Evolutionary conservation across 2,329 filamentous ascomycete genomes (phyloP).

Genomic region (Sclerotiophoma versabilis): DNA sequence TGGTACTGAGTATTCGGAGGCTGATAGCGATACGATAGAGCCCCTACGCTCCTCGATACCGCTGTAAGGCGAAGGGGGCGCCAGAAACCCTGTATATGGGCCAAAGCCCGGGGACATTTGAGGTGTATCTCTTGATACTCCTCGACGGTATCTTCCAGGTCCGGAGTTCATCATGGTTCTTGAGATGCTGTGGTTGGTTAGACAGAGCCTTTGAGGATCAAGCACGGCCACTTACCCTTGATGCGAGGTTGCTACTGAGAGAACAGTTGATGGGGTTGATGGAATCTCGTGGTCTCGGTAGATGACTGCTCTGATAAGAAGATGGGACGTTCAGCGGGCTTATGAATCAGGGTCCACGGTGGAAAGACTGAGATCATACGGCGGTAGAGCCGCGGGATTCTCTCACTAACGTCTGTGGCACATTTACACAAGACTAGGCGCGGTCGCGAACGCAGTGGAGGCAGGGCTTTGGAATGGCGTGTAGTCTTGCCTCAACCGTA

Average conservation of each 20-base stretch:
- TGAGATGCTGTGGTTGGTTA: background rate
- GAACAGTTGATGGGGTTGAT: conserved; percentile 4
- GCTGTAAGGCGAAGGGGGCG: conserved; percentile 35
- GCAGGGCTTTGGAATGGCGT: conserved; percentile 47
- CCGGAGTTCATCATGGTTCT: conserved; percentile 21
- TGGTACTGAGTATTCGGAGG: conserved; percentile 36
- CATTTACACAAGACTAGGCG: conserved; percentile 34
- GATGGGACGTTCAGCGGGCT: conserved; percentile 30
- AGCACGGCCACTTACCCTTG: background rate
- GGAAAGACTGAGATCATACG: conserved; percentile 21
- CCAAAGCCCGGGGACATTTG: conserved; percentile 28
- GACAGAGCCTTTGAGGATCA: background rate
- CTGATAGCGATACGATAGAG: conserved; percentile 38
- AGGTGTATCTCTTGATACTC: conserved; percentile 29
- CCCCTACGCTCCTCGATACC: conserved; percentile 38
- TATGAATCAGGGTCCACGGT: conserved; percentile 42
- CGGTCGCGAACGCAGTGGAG: conserved; percentile 44
- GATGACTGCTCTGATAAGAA: conserved; percentile 21
- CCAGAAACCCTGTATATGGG: conserved; percentile 32
- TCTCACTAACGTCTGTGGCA: conserved; percentile 42
- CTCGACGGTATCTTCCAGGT: conserved; percentile 15
- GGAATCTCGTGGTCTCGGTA: conserved; percentile 10
- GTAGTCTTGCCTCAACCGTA: conserved; percentile 29
- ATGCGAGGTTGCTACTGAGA: background rate
- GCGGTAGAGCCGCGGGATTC: conserved; percentile 30